A percentile compares a stretch with the other conserved stretches of the same genome.
Evolutionary conservation across 106 monocot species (phyloP).

Genomic region (Vanilla planifolia): DNA sequence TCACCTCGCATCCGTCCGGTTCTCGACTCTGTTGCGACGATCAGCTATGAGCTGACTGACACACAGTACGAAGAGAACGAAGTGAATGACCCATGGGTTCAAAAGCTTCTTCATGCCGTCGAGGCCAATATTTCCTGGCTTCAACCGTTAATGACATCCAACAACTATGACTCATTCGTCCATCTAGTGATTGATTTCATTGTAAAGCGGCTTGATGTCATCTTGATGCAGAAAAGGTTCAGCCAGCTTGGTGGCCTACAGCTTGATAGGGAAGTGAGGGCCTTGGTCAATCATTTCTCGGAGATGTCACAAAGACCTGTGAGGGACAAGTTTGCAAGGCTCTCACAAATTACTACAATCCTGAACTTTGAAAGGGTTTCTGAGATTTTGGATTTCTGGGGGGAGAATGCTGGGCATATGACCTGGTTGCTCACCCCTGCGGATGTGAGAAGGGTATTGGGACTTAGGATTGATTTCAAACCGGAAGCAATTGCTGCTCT

Average conservation of each 20-base stretch:
- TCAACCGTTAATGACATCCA: constrained; percentile 62
- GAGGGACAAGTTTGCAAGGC: constrained; percentile 85
- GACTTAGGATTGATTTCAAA: constrained; percentile 79
- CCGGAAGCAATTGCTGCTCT: constrained; percentile 91
- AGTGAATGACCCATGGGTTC: constrained; percentile 94
- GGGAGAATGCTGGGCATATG: constrained; percentile 91
- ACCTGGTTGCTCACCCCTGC: constrained; percentile 95
- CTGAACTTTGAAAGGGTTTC: constrained; percentile 89
- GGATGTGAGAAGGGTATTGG: constrained; percentile 87
- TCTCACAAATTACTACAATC: constrained; percentile 87
- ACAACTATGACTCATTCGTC: constrained; percentile 74
- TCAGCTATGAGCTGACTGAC: constrained; percentile 89
- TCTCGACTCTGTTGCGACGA: constrained; percentile 74
- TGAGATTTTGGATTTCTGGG: constrained; percentile 97
- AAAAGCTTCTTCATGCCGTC: constrained; percentile 70
- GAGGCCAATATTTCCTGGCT: constrained; percentile 70
- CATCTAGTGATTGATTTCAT: constrained; percentile 89
- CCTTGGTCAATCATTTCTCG: constrained; percentile 86
- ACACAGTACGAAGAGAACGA: constrained; percentile 92
- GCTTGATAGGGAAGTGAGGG: constrained; percentile 89
- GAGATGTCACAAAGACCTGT: constrained; percentile 90
- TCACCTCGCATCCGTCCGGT: constrained; percentile 79
- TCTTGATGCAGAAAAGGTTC: constrained; percentile 98
- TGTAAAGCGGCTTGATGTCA: constrained; percentile 86
- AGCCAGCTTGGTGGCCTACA: constrained; percentile 91